Conservation (phyloP, 2,329 filamentous ascomycete species). For the Colletotrichum orbiculare region DNA sequence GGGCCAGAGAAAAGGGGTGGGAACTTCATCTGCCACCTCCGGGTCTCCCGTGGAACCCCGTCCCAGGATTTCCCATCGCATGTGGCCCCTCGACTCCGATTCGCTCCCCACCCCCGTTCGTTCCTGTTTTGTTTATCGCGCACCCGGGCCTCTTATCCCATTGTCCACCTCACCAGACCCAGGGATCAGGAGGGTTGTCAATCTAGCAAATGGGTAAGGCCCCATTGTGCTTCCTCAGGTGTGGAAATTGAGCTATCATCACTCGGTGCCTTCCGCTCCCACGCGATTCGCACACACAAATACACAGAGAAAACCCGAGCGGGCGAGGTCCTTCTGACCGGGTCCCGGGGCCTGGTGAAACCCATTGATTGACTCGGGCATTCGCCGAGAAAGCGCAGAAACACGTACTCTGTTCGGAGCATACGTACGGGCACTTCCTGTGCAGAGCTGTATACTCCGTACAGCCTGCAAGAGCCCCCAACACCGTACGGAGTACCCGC, state of each 20-base stretch:
- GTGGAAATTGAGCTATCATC: not conserved
- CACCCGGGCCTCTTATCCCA: not conserved
- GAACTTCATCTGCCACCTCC: constrained; percentile 20
- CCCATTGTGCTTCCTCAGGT: not conserved
- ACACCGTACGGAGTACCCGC: no score
- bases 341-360: not conserved
- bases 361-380: constrained; percentile 22
- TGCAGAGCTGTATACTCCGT: not conserved
- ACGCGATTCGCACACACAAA: not conserved
- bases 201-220: not conserved
- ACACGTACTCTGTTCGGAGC: not conserved
- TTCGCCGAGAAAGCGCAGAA: constrained; percentile 8
- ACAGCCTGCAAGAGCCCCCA: no score
- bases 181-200: no score
- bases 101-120: not conserved
- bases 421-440: not conserved
- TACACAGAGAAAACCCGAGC: not conserved
- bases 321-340: no score
- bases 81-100: constrained; percentile 2
- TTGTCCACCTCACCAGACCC: no score
- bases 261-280: constrained; percentile 1
- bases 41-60: constrained; percentile 17
- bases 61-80: constrained; percentile 17
- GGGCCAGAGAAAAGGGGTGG: constrained; percentile 6
- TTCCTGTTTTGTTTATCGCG: constrained; percentile 19